Percentiles rank a stretch among this genome's conserved stretches.
These are phyloP conservation scores for Didymella pomorum DNA, from an alignment of 2,329 filamentous ascomycete genomes.

Conservation along the genomic window DNA sequence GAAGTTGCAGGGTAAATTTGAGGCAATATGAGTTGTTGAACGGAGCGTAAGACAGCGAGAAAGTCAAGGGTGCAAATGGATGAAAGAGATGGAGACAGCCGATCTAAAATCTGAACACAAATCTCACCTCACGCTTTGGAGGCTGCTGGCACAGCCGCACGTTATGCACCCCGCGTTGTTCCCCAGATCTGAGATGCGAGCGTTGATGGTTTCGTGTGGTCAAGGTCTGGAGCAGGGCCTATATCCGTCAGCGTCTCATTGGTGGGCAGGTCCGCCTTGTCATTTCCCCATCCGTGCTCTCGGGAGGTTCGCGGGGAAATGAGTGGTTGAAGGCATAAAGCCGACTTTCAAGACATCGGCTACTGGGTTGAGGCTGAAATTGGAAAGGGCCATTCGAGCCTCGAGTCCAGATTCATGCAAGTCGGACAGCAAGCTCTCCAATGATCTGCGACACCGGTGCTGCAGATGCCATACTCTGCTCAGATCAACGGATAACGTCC, in stretches of 20 bases:
- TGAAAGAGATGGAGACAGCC: background rate
- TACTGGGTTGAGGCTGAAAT: slow-evolving; percentile 4
- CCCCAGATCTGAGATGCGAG: slow-evolving; percentile 8
- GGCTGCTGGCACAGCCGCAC: slow-evolving; percentile 7
- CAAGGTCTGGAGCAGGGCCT: slow-evolving; percentile 1
- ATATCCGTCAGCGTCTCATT: slow-evolving; percentile 7
- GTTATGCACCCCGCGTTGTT: slow-evolving; percentile 12
- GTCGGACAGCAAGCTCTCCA: background rate
- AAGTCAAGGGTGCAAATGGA: background rate
- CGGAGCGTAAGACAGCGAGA: background rate
- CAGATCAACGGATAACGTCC: slow-evolving; percentile 11
- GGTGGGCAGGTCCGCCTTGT: background rate
- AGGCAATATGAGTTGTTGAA: background rate
- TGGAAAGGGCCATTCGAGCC: slow-evolving; percentile 1
- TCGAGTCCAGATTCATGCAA: slow-evolving; percentile 17
- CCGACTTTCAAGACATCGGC: slow-evolving; percentile 17
- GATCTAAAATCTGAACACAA: background rate
- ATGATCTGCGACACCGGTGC: background rate
- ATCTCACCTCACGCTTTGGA: slow-evolving; percentile 10
- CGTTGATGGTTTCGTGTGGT: slow-evolving; percentile 10
- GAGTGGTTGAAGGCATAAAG: slow-evolving; percentile 9
- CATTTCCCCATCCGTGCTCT: slow-evolving; percentile 9
- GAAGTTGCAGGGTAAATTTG: background rate
- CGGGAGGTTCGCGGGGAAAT: slow-evolving; percentile 3
- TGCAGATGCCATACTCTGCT: slow-evolving; percentile 3